Evolutionary conservation across 2,329 filamentous ascomycete genomes (phyloP).

Genomic region (Stenocarpella maydis): DNA sequence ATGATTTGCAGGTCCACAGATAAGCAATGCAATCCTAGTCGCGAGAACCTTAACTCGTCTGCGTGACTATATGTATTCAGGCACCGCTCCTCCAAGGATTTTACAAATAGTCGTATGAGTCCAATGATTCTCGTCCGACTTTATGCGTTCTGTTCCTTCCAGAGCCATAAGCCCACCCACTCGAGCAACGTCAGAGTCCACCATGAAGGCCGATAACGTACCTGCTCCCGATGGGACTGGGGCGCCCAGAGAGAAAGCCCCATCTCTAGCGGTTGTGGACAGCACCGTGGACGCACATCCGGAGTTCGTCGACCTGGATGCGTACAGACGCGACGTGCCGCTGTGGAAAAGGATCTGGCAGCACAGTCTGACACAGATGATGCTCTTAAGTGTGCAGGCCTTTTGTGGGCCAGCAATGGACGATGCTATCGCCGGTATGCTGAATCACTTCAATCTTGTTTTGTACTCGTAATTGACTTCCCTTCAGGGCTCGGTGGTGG

Average conservation of each 20-base stretch:
- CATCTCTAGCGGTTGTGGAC: background rate
- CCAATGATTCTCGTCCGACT: background rate
- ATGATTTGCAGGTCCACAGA: constrained; percentile 30
- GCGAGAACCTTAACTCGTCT: background rate
- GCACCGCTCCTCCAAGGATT: background rate
- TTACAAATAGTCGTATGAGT: constrained; percentile 19
- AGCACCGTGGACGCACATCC: background rate
- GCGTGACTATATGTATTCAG: constrained; percentile 4
- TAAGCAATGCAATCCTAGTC: constrained; percentile 7
- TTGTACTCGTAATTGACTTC: background rate
- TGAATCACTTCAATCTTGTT: rapidly evolving
- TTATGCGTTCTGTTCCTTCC: background rate
- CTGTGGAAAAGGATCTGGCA: constrained; percentile 54
- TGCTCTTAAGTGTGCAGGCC: constrained; percentile 55
- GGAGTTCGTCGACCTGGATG: constrained; percentile 46
- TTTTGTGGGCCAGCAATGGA: constrained; percentile 53
- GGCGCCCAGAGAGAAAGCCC: constrained; percentile 1
- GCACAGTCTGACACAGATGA: constrained; percentile 58
- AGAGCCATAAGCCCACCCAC: background rate
- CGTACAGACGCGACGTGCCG: constrained; percentile 43
- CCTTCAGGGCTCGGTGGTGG: constrained; percentile 50
- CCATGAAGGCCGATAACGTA: background rate
- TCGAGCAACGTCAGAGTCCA: background rate
- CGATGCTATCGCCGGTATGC: constrained; percentile 48
- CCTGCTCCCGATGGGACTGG: background rate